phyloP scores from a whole-genome alignment of 257 asterid genomes.

The Avicennia marina region DNA sequence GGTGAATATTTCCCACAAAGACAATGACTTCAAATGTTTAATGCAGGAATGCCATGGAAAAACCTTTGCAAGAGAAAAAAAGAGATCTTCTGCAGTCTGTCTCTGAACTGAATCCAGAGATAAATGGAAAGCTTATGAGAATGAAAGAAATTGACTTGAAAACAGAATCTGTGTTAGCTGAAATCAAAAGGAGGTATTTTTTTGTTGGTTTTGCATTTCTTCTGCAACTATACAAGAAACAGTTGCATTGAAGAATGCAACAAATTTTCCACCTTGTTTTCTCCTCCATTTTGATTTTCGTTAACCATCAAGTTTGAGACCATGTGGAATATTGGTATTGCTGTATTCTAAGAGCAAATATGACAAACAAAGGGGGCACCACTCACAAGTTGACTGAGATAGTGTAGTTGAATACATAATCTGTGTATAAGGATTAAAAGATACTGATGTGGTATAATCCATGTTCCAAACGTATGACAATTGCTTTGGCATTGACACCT shows the following conservation, averaged over 20 bases:
- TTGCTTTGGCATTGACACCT: not conserved
- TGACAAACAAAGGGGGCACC: too few species aligned
- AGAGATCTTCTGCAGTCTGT: constrained; percentile 36
- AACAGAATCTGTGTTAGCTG: constrained; percentile 34
- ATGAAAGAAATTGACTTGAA: constrained; percentile 39
- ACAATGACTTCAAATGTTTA: constrained; percentile 20
- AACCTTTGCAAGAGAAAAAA: constrained; percentile 45
- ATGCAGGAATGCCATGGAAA: constrained; percentile 46
- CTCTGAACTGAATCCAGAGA: constrained; percentile 38
- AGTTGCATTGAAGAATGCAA: too few species aligned
- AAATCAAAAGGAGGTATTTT: constrained; percentile 50
- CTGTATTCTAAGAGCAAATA: too few species aligned
- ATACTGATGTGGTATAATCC: not conserved
- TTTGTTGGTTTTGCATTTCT: constrained; percentile 14
- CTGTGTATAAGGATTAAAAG: not conserved
- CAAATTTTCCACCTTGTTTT: too few species aligned
- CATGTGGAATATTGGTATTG: too few species aligned
- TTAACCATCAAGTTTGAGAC: too few species aligned
- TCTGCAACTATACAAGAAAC: constrained; percentile 11
- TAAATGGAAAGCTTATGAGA: constrained; percentile 35
- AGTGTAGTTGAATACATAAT: not conserved
- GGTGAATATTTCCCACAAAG: not conserved
- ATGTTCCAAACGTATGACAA: not conserved
- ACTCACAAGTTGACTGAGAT: not conserved
- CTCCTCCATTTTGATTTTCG: too few species aligned